Conservation (phyloP, 441 rosid genomes). For the Lepidium campestre region DNA sequence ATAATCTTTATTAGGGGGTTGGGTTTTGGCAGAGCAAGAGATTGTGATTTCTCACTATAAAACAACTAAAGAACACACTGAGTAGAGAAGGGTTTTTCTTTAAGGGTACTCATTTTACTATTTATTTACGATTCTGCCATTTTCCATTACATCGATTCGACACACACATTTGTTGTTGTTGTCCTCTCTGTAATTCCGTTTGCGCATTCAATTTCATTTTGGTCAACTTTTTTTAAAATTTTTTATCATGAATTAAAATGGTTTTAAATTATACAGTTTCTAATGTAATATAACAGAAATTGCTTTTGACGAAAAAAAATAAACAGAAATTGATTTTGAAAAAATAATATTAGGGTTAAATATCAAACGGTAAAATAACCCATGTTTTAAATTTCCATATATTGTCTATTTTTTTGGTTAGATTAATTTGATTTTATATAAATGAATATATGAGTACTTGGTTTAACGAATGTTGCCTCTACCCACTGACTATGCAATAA, state of each 20-base stretch:
- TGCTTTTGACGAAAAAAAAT: too few species aligned
- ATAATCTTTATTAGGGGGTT: neutral
- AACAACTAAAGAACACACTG: constrained; percentile 1
- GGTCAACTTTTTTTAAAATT: too few species aligned
- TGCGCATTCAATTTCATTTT: constrained; percentile 5
- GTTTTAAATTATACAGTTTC: neutral
- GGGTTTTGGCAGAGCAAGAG: constrained; percentile 30
- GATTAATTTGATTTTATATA: neutral
- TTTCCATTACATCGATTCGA: neutral
- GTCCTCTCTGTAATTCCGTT: constrained; percentile 13
- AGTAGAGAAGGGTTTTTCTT: neutral
- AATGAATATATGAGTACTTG: constrained; percentile 1
- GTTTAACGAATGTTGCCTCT: constrained; percentile 12
- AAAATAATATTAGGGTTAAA: neutral
- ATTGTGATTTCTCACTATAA: constrained; percentile 24
- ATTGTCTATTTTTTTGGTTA: neutral
- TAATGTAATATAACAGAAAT: neutral
- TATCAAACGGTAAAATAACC: neutral
- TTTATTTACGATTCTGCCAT: constrained; percentile 19
- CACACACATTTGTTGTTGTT: constrained; percentile 20
- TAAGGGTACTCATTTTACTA: constrained; percentile 3
- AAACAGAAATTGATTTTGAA: neutral
- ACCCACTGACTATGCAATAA: constrained; percentile 5
- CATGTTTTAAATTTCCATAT: neutral
- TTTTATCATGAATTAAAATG: neutral